Percentiles rank a stretch among this genome's conserved stretches.
These are phyloP conservation scores for Boletus rubescentipes DNA, from an alignment of 768 basidiomycete genomes.

Conservation along the genomic window DNA sequence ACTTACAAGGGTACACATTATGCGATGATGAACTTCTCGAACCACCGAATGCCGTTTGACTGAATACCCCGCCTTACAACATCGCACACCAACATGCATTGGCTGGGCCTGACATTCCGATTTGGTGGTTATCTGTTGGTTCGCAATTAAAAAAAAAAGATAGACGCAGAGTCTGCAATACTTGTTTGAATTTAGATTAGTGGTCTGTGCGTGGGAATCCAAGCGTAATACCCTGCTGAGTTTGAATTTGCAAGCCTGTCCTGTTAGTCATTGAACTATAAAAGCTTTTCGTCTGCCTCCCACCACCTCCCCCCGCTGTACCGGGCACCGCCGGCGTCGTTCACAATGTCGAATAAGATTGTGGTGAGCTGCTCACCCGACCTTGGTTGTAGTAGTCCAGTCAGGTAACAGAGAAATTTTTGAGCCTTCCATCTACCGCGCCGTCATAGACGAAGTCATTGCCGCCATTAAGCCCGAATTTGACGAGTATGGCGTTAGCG, in stretches of 20 bases:
- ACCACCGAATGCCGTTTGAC: neutral
- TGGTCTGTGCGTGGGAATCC: constrained; percentile 51
- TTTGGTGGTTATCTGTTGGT: too few species aligned
- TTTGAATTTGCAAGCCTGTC: constrained; percentile 42
- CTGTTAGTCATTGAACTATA: constrained; percentile 38
- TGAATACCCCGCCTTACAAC: neutral
- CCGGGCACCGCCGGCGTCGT: constrained; percentile 28
- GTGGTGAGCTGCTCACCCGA: constrained; percentile 87
- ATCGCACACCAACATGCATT: neutral
- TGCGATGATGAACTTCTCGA: neutral
- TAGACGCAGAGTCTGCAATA: too few species aligned
- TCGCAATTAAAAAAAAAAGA: too few species aligned
- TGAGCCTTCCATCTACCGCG: constrained; percentile 90
- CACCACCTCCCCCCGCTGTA: constrained; percentile 35
- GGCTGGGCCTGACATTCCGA: neutral
- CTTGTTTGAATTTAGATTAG: neutral
- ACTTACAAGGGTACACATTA: neutral
- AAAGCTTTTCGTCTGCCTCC: constrained; percentile 36
- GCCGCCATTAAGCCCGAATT: constrained; percentile 86
- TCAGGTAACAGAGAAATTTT: constrained; percentile 51
- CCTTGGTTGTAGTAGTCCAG: constrained; percentile 55
- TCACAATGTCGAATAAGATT: constrained; percentile 93
- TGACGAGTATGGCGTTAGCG: constrained; percentile 92
- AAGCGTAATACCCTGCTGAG: constrained; percentile 35
- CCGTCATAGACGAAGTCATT: constrained; percentile 97